Base-by-base conservation (phyloP, 257 asterid genomes). In the Solanum pennellii region DNA sequence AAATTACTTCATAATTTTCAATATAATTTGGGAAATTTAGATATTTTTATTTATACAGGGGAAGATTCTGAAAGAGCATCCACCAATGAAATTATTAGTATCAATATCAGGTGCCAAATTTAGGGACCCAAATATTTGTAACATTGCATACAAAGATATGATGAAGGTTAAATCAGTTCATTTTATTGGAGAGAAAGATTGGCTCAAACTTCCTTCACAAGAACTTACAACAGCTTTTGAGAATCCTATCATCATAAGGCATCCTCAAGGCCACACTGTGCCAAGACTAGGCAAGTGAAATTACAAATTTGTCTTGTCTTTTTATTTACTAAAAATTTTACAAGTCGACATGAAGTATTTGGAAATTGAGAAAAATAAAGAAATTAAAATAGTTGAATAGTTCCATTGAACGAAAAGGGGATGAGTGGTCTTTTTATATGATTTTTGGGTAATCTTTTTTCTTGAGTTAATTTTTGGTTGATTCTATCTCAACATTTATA, bases 201-300 rank as follows among this genome's bases (percentile, higher is more conserved):
- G 97, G 97, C 87, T 93, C 12, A 94, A 91, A 84, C 82, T 90
- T 87, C 94, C 94, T 29, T 92, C 94, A 7, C 94, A 94, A 91
- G 97, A 93, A 83, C 89, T 94, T 41, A 92, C 95, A 76, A 33
- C 90, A 2, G 91, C 92, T 15, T 94, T 94, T 83, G 89, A 88
- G 23, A 66, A 86, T 52, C 93, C 97, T 89, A 91, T 94, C 60
- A 90, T 94, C 84, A 89, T 93, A 42, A 88, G 84, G 45, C 97
- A 94, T 83, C 94, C 97, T 39, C 95, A 92, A 49, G 95, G 97
- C 86, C 97, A 94, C 91, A 93, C 94, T 2, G 95, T 93, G 65
- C 95, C 97, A 45, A 89, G 94, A 89, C 92, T 94, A 83, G 94
- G 97, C 90, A 88, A 7, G 87, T 82, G 9, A 82, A 23, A 0